Percentiles rank a stretch among this genome's conserved stretches.
Evolutionary conservation across 371 early-diverging fungal genomes (phyloP).

Genomic region (Massospora cicadina): DNA sequence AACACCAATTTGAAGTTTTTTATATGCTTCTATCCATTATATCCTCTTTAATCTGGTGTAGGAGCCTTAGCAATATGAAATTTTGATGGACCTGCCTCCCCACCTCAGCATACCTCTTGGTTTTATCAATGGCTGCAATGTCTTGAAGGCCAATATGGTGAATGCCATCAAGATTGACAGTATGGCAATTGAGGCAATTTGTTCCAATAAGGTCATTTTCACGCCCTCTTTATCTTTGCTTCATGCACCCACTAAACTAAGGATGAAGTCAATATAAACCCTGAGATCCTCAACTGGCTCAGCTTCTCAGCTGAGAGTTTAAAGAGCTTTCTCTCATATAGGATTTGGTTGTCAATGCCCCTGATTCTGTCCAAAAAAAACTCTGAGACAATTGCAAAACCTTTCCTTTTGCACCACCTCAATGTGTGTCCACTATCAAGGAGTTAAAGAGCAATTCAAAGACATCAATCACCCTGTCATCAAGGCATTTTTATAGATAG

Average conservation of each 20-base stretch:
- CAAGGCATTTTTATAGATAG: slow-evolving; percentile 35
- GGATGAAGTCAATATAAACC: slow-evolving; percentile 60
- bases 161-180: slow-evolving; percentile 45
- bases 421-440: slow-evolving; percentile 57
- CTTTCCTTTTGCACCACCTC: slow-evolving; percentile 59
- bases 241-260: slow-evolving; percentile 72
- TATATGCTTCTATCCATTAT: slow-evolving; percentile 50
- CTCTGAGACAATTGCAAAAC: slow-evolving; percentile 52
- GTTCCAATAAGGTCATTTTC: slow-evolving; percentile 53
- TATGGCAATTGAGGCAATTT: slow-evolving; percentile 43
- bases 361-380: slow-evolving; percentile 41
- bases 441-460: slow-evolving; percentile 87
- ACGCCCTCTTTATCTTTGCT: slow-evolving; percentile 83
- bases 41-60: slow-evolving; percentile 84
- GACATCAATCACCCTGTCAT: slow-evolving; percentile 82
- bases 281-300: slow-evolving; percentile 76
- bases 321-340: slow-evolving; percentile 57
- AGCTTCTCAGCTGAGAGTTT: slow-evolving; percentile 81
- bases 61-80: slow-evolving; percentile 63
- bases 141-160: slow-evolving; percentile 83
- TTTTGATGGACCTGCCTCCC: slow-evolving; percentile 29
- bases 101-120: slow-evolving; percentile 55
- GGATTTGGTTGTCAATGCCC: slow-evolving; percentile 43
- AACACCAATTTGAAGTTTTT: slow-evolving; percentile 42
- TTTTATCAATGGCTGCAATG: slow-evolving; percentile 86